Evolutionary conservation across 768 basidiomycete species (phyloP), one percentile per base, ranked within the genome.

Genomic region (Collybiopsis luxurians): DNA sequence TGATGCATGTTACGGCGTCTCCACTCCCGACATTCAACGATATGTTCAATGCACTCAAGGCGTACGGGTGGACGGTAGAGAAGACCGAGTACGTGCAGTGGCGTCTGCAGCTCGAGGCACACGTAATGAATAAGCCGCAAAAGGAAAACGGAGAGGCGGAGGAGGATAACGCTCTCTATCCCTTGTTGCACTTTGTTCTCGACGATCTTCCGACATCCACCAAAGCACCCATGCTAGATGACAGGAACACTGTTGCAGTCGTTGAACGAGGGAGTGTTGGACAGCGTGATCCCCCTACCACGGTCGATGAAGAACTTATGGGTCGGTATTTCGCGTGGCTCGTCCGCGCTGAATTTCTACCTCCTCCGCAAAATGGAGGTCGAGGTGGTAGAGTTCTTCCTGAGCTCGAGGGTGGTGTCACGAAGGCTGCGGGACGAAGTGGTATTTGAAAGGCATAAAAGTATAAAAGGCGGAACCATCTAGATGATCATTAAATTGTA

Each of bases 131-230:
- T 55, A 85, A 82, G n/a, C 23, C 50, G 21, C 50, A 34, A 38
- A 51, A 39, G 11, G 21, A n/a, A 17, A 39, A 11, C 11, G 50
- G 50, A 40, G 53, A 54, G n/a, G 53, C n/a, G 40, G 40, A 54
- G 7, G 92, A 95, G 68, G 96, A 98, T 70, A 98, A 99, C 61
- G 97, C 97, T 1, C 79, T 99, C 43, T 98, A 95, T 83, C 97
- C 97, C 2, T 76, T 99, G 10, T 81, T 99, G 17, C 96, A 99
- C 72, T 98, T 98, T 63, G 97, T 98, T 24, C 76, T 99, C 28
- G 97, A 98, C 68, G 97, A 99, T 71, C 79, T 99, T 19, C 97
- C 97, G 4, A 97, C 95, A 24, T 93, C 90, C 66, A 98, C 96
- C 24, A 97, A 95, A 71, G 85, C 94, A 0, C 92, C 97, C 2